Evolutionary conservation across 306 rosid species (phyloP).

Genomic region (Bauhinia variegata): DNA sequence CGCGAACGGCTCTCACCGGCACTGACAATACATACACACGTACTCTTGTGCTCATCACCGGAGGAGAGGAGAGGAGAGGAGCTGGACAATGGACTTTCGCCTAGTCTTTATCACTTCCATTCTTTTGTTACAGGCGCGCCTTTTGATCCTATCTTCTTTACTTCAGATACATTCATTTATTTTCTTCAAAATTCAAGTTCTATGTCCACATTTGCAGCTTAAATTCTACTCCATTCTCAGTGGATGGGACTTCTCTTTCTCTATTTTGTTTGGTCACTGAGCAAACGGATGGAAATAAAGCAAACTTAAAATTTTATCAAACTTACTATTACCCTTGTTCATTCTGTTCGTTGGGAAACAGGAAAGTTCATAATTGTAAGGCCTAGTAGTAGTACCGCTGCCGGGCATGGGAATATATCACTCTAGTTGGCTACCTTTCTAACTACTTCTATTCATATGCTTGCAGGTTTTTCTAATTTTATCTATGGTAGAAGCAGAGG

Average conservation of each 20-base stretch:
- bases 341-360: background rate
- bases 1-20: slow-evolving; percentile 40
- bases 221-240: background rate
- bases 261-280: background rate
- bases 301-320: background rate
- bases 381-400: background rate
- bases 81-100: slow-evolving; percentile 50
- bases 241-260: background rate
- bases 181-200: slow-evolving; percentile 18
- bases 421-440: slow-evolving; percentile 17
- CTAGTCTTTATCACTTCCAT: slow-evolving; percentile 41
- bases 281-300: slow-evolving; percentile 1
- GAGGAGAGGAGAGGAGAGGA: background rate
- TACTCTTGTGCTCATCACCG: too few relatives aligned
- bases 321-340: background rate
- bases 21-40: background rate
- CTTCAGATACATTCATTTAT: background rate
- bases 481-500: slow-evolving; percentile 48
- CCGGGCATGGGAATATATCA: slow-evolving; percentile 1
- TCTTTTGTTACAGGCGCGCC: slow-evolving; percentile 60
- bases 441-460: slow-evolving; percentile 14
- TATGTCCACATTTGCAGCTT: background rate
- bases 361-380: background rate
- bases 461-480: slow-evolving; percentile 61
- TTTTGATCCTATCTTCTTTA: background rate